Evolutionary conservation across 208 protist genomes (phyloP), one percentile per base, ranked within the genome.

Genomic region (Phytomonas sp.): DNA sequence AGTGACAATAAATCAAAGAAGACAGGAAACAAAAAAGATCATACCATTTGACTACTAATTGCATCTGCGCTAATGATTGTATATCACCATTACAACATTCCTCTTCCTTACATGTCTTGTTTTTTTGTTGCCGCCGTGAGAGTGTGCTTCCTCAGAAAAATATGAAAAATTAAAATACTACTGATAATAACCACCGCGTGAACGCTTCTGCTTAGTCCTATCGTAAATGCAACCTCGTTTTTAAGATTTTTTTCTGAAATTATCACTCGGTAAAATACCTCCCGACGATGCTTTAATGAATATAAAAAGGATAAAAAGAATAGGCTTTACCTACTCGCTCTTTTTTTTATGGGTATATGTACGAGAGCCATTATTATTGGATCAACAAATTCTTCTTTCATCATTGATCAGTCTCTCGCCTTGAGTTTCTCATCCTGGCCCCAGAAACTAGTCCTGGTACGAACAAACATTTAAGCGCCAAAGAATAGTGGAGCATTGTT

Each of bases 1-100:
- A 34, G 65, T 26, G 36, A 56, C n/a, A 36, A 62, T 34, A 32
- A 65, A 73, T 66, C 23, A 68, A n/a, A 17, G 30, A 53, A 46
- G 51, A 2, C 37, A 46, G 26, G 3, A 71, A 66, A 71, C 26
- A 7, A 0, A 34, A 66, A 37, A 36, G 26, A 31, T 23, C 46
- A 56, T 56, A 26, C 2, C 46, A 56, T 23, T 8, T 7, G 46
- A 56, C 20, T 56, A 56, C 20, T 5, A 26, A 56, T 26, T 56
- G 23, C 46, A 56, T 26, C 46, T 1, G 20, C 46, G 26, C 46
- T 26, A 26, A 56, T 56, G 17, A 56, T 11, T 56, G 17, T 26
- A 56, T 56, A 56, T 26, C 46, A 20, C 23, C 20, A 56, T 26
- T 56, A 56, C 2, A 56, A 56, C 46, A 26, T 26, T 56, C 46